Evolutionary conservation across 2,329 filamentous ascomycete genomes (phyloP), one percentile per base, ranked within the genome.

Genomic region (Fusarium circinatum): DNA sequence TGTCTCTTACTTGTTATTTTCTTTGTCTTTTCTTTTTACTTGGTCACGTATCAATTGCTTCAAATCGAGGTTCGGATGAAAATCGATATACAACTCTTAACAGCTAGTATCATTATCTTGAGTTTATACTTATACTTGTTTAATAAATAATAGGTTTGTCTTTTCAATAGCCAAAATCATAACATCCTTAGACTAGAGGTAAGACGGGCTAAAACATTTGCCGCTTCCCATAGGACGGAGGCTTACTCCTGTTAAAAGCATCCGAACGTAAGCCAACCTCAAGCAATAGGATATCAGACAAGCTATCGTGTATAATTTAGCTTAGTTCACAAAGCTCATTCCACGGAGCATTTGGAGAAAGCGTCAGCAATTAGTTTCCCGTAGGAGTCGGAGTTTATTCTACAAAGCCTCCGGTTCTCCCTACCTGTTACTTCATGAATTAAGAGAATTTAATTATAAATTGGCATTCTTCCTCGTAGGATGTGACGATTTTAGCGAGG

Each of bases 381-480:
- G 8, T 36, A 26, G 15, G 11, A 38, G 18, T 36, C 41, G 20
- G 34, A 32, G 15, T 47, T 34, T 12, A n/a, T 15, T 20, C 3
- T 13, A 28, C 8, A 9, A 56, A 61, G n/a, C 34, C 28, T 42
- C 48, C 36, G 44, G 13, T 5, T n/a, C 6, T 41, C 20, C 4
- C 6, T 1, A 8, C 2, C 3, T 32, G 1, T 14, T 11, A 5
- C 32, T 30, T 18, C 3, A 15, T 17, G 22, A 18, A 2, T 30
- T 39, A 2, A 39, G 17, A 30, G 12, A 12, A 36, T 28, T 13
- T 36, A 14, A 14, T 34, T 48, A 49, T 49, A 49, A 36, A 28
- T n/a, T n/a, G 20, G 8, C 2, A n/a, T 14, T 20, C 24, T 30
- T 30, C 26, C 26, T 48, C 14, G 26, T 26, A 26, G 26, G 6